These are phyloP conservation scores for Ogataea nakhonphanomensis DNA, from an alignment of 805 yeast species.

Conservation along the genomic window DNA sequence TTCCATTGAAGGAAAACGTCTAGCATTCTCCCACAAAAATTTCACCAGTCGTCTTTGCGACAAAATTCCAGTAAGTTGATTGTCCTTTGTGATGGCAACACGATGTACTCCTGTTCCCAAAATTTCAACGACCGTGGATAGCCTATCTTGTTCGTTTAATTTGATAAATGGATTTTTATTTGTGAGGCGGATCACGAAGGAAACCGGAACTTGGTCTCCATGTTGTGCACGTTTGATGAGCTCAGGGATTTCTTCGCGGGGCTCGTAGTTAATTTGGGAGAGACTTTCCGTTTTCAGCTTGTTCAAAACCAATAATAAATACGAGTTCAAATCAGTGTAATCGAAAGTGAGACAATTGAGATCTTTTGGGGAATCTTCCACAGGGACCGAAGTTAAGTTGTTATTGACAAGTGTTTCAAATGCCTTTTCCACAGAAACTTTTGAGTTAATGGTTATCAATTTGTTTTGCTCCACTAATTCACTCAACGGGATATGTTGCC, in stretches of 20 bases:
- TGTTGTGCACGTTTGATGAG: slow-evolving; percentile 63
- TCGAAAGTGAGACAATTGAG: slow-evolving; percentile 82
- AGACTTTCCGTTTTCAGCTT: slow-evolving; percentile 46
- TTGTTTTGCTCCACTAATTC: slow-evolving; percentile 79
- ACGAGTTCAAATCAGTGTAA: slow-evolving; percentile 86
- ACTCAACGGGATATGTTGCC: slow-evolving; percentile 68
- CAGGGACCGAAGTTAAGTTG: slow-evolving; percentile 85
- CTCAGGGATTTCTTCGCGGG: slow-evolving; percentile 38
- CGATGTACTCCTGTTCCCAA: slow-evolving; percentile 96
- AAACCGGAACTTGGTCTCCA: slow-evolving; percentile 90
- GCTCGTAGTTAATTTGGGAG: slow-evolving; percentile 31
- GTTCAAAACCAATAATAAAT: slow-evolving; percentile 78
- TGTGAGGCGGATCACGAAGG: slow-evolving; percentile 77
- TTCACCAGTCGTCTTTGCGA: slow-evolving; percentile 86
- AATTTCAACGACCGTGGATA: slow-evolving; percentile 75
- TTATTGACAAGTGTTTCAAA: slow-evolving; percentile 71
- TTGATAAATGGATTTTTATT: slow-evolving; percentile 87
- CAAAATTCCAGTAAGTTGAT: slow-evolving; percentile 72
- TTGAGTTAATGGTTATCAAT: slow-evolving; percentile 63
- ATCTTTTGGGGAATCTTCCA: slow-evolving; percentile 52
- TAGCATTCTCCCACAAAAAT: slow-evolving; percentile 89
- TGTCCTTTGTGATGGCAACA: slow-evolving; percentile 63
- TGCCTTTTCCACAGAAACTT: slow-evolving; percentile 79
- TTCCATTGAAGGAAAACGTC: slow-evolving; percentile 80
- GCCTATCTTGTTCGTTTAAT: slow-evolving; percentile 62